Percentiles rank a stretch among this genome's conserved stretches.
Evolutionary conservation across 257 asterid genomes (phyloP).

Genomic region (Nicotiana undulata): DNA sequence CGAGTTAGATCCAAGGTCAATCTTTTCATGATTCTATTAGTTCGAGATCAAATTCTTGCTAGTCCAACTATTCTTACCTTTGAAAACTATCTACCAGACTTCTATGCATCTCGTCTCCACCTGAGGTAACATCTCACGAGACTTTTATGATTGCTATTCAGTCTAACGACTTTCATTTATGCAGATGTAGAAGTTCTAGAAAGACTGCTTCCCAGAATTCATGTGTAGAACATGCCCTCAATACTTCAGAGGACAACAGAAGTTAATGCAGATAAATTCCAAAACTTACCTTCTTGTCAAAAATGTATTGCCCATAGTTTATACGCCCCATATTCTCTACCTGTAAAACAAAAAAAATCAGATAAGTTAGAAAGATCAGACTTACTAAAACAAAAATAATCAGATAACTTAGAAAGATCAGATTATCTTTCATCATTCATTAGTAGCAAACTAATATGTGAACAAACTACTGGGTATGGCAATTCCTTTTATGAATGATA

Average conservation of each 20-base stretch:
- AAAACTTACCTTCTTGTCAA: slow-evolving; percentile 71
- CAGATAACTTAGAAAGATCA: not conserved
- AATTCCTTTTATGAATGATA: not conserved
- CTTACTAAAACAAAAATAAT: slow-evolving; percentile 4
- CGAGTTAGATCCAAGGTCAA: no score
- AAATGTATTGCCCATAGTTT: slow-evolving; percentile 68
- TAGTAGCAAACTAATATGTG: not conserved
- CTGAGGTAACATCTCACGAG: no score
- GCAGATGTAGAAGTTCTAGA: not conserved
- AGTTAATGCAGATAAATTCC: not conserved
- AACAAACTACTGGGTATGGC: not conserved
- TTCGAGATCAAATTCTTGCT: no score
- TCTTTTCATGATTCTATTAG: not conserved
- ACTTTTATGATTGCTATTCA: no score
- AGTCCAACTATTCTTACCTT: no score
- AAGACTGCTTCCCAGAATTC: not conserved
- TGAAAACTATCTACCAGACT: no score
- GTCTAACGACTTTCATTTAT: no score
- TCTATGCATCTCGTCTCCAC: no score
- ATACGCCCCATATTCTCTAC: slow-evolving; percentile 98
- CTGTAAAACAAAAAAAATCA: slow-evolving; percentile 28
- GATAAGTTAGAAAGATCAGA: slow-evolving; percentile 2
- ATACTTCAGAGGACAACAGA: not conserved
- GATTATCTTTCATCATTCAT: not conserved
- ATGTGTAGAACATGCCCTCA: not conserved